Conservation (phyloP, 2,329 filamentous ascomycete genomes). For the Exophiala lecanii-corni region DNA sequence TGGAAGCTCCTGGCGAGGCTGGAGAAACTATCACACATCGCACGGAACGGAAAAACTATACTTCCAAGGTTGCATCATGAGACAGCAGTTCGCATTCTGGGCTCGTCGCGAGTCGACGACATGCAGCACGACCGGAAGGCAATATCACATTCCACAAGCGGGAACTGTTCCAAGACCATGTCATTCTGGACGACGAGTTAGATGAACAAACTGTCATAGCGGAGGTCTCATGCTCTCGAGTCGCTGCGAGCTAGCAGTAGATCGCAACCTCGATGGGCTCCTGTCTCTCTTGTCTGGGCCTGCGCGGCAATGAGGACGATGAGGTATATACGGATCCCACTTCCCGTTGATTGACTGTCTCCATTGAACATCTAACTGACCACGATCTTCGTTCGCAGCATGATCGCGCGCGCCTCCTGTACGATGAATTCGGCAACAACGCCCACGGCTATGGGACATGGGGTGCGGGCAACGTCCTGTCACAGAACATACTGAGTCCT, state of each 20-base stretch:
- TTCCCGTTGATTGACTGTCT: background rate
- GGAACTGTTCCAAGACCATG: background rate
- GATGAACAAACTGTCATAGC: background rate
- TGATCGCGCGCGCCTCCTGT: conserved; percentile 26
- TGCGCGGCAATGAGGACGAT: conserved; percentile 14
- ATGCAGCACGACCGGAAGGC: no score
- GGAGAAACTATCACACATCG: no score
- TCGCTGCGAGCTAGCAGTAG: background rate
- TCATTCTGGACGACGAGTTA: background rate
- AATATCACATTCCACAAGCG: no score
- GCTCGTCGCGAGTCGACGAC: no score
- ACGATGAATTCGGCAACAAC: conserved; percentile 20
- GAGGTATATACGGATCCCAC: conserved; percentile 14
- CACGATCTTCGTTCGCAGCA: conserved; percentile 8
- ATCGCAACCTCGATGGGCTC: conserved; percentile 21
- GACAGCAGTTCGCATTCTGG: no score
- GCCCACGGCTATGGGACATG: conserved; percentile 24
- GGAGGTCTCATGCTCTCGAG: background rate
- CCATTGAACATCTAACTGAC: background rate
- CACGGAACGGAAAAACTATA: no score
- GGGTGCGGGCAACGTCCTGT: conserved; percentile 14
- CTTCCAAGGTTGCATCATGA: no score
- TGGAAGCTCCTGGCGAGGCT: no score
- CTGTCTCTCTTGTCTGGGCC: conserved; percentile 27
- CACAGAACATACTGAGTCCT: conserved; percentile 21